Base-by-base conservation (phyloP, 352 stramenopile species). In the Globisporangium apiculatum region DNA sequence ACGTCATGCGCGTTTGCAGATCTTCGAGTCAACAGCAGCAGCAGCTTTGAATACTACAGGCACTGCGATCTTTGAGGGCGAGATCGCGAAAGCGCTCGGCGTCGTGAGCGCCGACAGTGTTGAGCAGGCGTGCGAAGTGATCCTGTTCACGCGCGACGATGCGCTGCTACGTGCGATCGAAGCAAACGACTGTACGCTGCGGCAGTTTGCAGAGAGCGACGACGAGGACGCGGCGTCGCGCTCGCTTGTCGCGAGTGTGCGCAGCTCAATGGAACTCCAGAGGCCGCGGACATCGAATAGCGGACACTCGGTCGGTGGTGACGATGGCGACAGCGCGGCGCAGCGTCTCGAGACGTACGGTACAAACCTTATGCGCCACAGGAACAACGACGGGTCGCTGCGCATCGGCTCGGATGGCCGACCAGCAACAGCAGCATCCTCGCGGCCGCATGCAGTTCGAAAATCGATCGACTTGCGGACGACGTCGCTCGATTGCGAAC, bases 71-170 rank as follows among this genome's bases (percentile, higher is more conserved):
- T 97, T 97, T 69, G 77, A 94, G 60, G 89, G 88, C 3, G 83
- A 96, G 38, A 87, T 97, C 37, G 72, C 66, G 11, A 71, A 86
- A n/a, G 85, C 84, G 10, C 78, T 83, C 1, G 86, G 87, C 15
- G 45, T 87, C 12, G 58, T 94, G 46, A 70, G 71, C 17, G 59
- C 68, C 15, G 73, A 75, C 11, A 72, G 64, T 2, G 60, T 78
- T 40, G 78, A 91, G 4, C 59, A 63, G 3, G 91, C 79, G 43
- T 85, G 74, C 51, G 89, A 97, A 60, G 81, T 91, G 40, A 89
- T 97, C 36, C 60, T 96, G 5, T 97, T 97, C 51, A 96, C 88
- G 1, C 84, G 67, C 37, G 75, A 94, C 37, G 51, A 76, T 5
- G 42, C 6, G 0, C 87, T 91, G 18, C 51, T 96, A 17, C 60